Conservation (phyloP, 768 basidiomycete species). For the Suillus subaureus region DNA sequence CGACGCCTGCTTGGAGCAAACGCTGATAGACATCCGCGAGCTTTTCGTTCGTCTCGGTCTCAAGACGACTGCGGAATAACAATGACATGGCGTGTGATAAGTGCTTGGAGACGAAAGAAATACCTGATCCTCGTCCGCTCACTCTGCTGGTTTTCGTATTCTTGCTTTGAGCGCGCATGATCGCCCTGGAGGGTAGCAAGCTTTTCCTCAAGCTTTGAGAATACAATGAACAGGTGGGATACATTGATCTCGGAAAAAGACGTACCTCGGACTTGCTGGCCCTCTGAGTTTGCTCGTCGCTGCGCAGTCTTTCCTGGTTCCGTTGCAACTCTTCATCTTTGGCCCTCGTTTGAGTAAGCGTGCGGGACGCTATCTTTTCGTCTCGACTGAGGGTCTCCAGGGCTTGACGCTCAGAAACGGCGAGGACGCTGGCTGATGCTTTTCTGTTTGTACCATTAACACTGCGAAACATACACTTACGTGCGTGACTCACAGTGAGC, state of each 20-base stretch:
- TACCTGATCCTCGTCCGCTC: conserved; percentile 82
- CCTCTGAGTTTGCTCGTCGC: conserved; percentile 52
- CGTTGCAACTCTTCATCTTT: conserved; percentile 66
- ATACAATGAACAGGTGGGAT: conserved; percentile 6
- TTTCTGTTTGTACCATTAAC: conserved; percentile 53
- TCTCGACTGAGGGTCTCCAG: conserved; percentile 82
- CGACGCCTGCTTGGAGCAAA: conserved; percentile 87
- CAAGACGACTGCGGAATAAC: conserved; percentile 65
- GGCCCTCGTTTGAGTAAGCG: conserved; percentile 65
- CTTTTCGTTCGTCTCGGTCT: conserved; percentile 91
- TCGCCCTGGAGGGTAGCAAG: conserved; percentile 58
- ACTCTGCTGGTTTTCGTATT: conserved; percentile 83
- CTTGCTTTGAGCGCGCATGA: conserved; percentile 66
- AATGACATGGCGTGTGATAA: not conserved
- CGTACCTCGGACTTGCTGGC: conserved; percentile 63
- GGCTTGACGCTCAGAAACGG: conserved; percentile 85
- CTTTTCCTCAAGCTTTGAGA: conserved; percentile 56
- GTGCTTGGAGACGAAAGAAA: conserved; percentile 25
- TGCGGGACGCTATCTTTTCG: conserved; percentile 71
- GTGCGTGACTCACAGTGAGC: conserved; percentile 22
- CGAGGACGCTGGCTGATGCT: conserved; percentile 73
- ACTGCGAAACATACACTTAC: not conserved
- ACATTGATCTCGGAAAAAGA: not conserved
- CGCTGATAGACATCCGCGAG: conserved; percentile 80
- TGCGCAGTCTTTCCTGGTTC: conserved; percentile 55